Percentiles rank a stretch among this genome's conserved stretches.
Evolutionary conservation across 139 green algal genomes (phyloP).

Genomic region (Chlamydomonas applanata): DNA sequence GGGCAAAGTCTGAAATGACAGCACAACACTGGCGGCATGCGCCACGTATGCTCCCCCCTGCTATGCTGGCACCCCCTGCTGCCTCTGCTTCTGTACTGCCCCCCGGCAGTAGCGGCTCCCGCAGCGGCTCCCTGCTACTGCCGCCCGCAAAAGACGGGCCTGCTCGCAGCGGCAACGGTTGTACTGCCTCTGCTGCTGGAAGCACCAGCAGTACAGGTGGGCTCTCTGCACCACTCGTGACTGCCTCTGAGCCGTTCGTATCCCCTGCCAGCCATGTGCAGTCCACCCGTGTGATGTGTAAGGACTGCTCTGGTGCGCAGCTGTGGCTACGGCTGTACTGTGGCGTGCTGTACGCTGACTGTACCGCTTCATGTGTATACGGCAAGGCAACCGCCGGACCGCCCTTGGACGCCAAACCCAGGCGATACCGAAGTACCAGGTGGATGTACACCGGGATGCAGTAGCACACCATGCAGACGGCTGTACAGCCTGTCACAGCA

Average conservation of each 20-base stretch:
- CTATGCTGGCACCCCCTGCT: not conserved
- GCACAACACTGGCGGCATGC: no score
- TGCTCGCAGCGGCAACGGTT: not conserved
- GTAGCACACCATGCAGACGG: constrained; percentile 69
- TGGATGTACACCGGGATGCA: constrained; percentile 53
- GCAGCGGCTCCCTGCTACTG: not conserved
- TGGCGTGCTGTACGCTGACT: not conserved
- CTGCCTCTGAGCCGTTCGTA: not conserved
- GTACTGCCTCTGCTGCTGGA: not conserved
- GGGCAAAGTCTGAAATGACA: not conserved
- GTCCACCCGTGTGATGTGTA: not conserved
- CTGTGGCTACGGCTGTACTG: not conserved
- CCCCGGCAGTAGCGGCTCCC: not conserved
- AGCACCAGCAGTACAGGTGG: constrained; percentile 4
- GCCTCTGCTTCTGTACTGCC: not conserved
- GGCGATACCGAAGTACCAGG: constrained; percentile 10
- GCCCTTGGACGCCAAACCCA: not conserved
- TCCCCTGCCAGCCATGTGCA: not conserved
- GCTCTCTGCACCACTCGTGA: not conserved
- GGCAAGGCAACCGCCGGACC: no score
- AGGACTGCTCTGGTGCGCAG: not conserved
- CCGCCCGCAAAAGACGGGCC: not conserved
- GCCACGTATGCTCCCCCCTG: no score
- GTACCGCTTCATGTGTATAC: not conserved
- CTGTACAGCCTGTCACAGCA: constrained; percentile 64